Base-by-base conservation (phyloP, 306 rosid genomes). In the Cucumis melo region DNA sequence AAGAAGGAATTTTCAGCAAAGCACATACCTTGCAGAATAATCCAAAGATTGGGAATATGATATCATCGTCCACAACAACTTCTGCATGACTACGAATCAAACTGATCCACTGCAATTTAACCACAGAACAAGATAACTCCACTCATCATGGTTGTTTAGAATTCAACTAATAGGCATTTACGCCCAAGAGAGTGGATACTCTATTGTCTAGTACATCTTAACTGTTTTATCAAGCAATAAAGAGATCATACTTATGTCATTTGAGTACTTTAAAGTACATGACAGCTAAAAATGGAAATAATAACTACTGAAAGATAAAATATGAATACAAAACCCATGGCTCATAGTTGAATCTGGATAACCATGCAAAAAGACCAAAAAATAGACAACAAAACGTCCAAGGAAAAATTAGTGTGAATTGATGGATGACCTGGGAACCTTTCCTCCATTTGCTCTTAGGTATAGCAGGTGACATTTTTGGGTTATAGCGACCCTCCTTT, bases 381-480 rank as follows among this genome's bases (percentile, higher is more conserved):
- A 67, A 10, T 10, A 67, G 64, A 78, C 15, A 57, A 78, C 36
- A 81, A 61, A 10, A 54, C 44, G 66, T 71, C 66, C 70, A 36
- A 63, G 74, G 38, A 46, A 58, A 77, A 68, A 39, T 20, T 55
- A 78, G 27, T 32, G 55, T 14, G 56, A 54, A 57, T 66, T 60
- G 53, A 64, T 73, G 34, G 81, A 76, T 83, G 53, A 94, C 99
- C 97, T 94, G 98, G 29, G 99, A 94, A 77, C 96, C 99, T 88
- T 94, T 94, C 64, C 98, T 91, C 99, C 99, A 94, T 81, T 86
- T 94, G 77, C 77, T 84, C 86, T 90, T 89, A 23, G 96, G 92
- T 83, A 94, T 89, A 78, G 80, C 81, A 59, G 93, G 92, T 50
- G 99, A 90, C 99, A 94, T 94, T 81, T 84, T 92, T 16, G 96